Conservation (phyloP, 108 stramenopile species). For the Nannochloropsis salina region DNA sequence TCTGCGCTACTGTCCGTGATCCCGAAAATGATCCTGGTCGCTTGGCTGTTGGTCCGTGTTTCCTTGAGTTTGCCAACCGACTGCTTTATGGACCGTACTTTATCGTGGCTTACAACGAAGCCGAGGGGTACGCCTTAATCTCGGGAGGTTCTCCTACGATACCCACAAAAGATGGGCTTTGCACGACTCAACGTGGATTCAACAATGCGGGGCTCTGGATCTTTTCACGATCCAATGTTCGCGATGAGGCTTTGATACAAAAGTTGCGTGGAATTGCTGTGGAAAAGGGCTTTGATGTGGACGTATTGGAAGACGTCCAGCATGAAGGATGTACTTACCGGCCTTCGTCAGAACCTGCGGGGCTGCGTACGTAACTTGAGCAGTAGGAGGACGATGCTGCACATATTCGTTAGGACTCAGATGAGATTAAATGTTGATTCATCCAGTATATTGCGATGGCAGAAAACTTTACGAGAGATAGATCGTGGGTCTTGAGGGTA, state of each 20-base stretch:
- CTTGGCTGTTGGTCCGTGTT: not conserved
- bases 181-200: conserved; percentile 8
- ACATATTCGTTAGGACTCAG: no score
- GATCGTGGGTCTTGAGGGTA: no score
- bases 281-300: conserved; percentile 11
- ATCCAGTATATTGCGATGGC: no score
- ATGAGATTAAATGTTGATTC: no score
- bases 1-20: conserved; percentile 4
- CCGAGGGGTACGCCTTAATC: not conserved
- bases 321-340: not conserved
- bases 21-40: conserved; percentile 8
- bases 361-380: not conserved
- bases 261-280: not conserved
- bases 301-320: conserved; percentile 5
- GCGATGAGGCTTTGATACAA: not conserved
- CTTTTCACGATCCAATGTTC: not conserved
- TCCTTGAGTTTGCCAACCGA: not conserved
- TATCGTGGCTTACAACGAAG: not conserved
- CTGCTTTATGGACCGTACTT: not conserved
- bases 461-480: no score
- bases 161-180: not conserved
- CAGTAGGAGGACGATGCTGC: not conserved
- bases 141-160: not conserved
- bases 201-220: not conserved
- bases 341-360: not conserved